Evolutionary conservation across 306 rosid genomes (phyloP).

Genomic region (Ceratonia siliqua): DNA sequence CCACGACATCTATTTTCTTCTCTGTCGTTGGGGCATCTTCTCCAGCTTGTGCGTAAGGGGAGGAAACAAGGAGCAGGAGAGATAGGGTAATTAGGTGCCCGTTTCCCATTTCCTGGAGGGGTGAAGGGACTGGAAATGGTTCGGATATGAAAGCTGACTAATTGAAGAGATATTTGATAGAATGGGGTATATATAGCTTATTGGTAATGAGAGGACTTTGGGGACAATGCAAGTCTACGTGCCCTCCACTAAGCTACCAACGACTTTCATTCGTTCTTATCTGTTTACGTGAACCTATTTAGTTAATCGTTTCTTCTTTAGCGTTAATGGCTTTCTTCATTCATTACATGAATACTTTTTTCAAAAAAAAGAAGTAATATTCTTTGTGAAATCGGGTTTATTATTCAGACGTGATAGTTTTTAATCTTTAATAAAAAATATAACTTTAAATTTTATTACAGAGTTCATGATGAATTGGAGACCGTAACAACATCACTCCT

Average conservation of each 20-base stretch:
- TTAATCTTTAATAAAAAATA: no score
- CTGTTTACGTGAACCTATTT: conserved; percentile 58
- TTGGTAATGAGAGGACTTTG: background rate
- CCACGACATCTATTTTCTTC: conserved; percentile 53
- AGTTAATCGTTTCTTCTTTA: no score
- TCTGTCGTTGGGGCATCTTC: conserved; percentile 21
- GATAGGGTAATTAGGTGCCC: conserved; percentile 39
- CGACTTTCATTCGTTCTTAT: conserved; percentile 14
- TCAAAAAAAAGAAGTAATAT: no score
- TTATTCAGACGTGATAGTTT: no score
- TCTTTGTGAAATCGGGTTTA: no score
- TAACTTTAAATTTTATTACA: no score
- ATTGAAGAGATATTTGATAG: conserved; percentile 32
- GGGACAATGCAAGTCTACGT: conserved; percentile 46
- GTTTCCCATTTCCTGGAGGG: conserved; percentile 52
- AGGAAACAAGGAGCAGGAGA: conserved; percentile 44
- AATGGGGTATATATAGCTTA: conserved; percentile 26
- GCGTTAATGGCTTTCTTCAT: no score
- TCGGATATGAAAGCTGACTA: conserved; percentile 1
- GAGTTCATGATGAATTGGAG: no score
- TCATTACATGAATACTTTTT: no score
- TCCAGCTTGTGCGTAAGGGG: conserved; percentile 38
- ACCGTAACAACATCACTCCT: no score
- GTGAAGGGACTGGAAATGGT: conserved; percentile 20
- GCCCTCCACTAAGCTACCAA: conserved; percentile 52